Conservation (phyloP, 768 basidiomycete genomes). For the Pleurotus tuber-regium region DNA sequence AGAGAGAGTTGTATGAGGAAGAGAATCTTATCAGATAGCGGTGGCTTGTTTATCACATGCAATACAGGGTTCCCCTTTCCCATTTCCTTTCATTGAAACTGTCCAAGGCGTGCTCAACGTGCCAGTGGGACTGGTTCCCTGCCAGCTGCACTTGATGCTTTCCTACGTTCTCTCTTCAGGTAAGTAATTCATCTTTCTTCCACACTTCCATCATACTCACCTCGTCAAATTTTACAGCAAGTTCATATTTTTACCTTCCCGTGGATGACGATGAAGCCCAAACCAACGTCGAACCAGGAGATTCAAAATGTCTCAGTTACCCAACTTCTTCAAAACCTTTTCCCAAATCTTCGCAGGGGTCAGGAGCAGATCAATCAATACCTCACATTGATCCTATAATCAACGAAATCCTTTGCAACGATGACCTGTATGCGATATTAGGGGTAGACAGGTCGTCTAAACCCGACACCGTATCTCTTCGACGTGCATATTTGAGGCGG, state of each 20-base stretch:
- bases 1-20: too few species aligned
- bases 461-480: conserved; percentile 60
- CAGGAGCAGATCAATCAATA: background rate
- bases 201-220: too few species aligned
- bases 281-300: conserved; percentile 41
- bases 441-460: conserved; percentile 50
- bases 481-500: conserved; percentile 74
- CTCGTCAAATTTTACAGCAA: conserved; percentile 44
- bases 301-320: conserved; percentile 45
- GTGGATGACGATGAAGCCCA: conserved; percentile 57
- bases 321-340: conserved; percentile 27
- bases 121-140: too few species aligned
- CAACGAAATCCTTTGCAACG: conserved; percentile 49
- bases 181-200: background rate
- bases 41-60: too few species aligned
- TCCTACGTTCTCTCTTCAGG: background rate
- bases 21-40: too few species aligned
- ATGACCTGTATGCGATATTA: conserved; percentile 73
- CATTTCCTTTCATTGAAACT: too few species aligned
- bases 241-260: conserved; percentile 62
- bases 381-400: conserved; percentile 31
- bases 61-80: too few species aligned
- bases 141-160: conserved; percentile 4
- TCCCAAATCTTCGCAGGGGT: conserved; percentile 5
- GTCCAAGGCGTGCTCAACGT: too few species aligned